A percentile compares a stretch with the other conserved stretches of the same genome.
Conservation (phyloP, 2,329 filamentous ascomycete genomes). For the Lasiodiplodia hormozganensis region DNA sequence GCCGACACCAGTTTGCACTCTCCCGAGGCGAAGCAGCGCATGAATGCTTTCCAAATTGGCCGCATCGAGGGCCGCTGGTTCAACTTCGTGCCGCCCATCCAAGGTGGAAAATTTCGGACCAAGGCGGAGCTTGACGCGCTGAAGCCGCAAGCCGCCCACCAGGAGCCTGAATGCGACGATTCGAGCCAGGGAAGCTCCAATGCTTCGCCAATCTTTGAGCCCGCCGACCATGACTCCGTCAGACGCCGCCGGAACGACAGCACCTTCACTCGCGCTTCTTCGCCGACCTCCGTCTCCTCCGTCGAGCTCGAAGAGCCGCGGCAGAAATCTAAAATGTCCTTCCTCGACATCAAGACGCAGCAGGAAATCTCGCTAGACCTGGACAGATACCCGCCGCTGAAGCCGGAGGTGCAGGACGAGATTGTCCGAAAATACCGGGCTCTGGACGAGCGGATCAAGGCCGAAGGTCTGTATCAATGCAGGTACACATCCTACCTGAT, state of each 20-base stretch:
- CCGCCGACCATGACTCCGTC: constrained; percentile 44
- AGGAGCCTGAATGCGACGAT: constrained; percentile 44
- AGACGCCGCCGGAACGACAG: constrained; percentile 48
- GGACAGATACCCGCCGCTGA: constrained; percentile 80
- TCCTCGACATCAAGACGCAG: constrained; percentile 75
- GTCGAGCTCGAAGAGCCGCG: constrained; percentile 49
- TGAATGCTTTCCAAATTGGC: constrained; percentile 85
- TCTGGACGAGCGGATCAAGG: constrained; percentile 73
- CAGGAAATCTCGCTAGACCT: constrained; percentile 78
- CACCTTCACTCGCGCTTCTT: constrained; percentile 52
- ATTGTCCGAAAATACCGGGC: constrained; percentile 84
- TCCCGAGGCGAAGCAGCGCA: constrained; percentile 73
- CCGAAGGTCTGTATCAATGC: constrained; percentile 81
- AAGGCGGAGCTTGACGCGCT: constrained; percentile 47
- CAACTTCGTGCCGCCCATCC: constrained; percentile 90
- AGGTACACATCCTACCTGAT: constrained; percentile 80
- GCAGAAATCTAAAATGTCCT: constrained; percentile 58
- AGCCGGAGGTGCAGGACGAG: constrained; percentile 73
- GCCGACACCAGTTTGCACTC: constrained; percentile 74
- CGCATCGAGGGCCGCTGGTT: constrained; percentile 80
- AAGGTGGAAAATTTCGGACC: constrained; percentile 78
- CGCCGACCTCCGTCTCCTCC: constrained; percentile 66
- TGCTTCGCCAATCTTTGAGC: constrained; percentile 66
- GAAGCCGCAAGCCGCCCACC: neutral
- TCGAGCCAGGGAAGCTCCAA: constrained; percentile 56